Conservation (phyloP, 2,329 filamentous ascomycete species). For the Leptographium wingfieldii region DNA sequence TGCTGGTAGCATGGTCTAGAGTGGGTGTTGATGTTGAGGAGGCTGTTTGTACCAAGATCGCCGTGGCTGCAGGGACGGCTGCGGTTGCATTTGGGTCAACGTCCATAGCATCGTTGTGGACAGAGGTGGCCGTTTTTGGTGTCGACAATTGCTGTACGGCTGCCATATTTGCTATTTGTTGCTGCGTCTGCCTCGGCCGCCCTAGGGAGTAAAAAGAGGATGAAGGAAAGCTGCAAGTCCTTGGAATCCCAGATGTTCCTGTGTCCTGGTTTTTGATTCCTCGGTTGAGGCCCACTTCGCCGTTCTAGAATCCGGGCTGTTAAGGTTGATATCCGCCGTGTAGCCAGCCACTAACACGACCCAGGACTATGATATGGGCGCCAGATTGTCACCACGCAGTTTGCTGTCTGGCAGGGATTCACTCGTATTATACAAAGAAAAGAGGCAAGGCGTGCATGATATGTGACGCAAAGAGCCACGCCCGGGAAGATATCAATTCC, state of each 20-base stretch:
- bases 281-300: not conserved
- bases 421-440: not conserved
- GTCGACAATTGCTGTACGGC: constrained; percentile 17
- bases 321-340: not conserved
- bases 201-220: not conserved
- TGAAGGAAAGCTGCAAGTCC: not conserved
- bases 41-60: not conserved
- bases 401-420: not conserved
- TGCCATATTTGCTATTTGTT: constrained; percentile 8
- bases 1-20: constrained; percentile 20
- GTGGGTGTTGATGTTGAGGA: constrained; percentile 7
- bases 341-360: not conserved
- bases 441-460: not conserved
- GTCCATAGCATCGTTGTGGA: constrained; percentile 22
- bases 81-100: constrained; percentile 15
- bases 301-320: not conserved
- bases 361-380: not conserved
- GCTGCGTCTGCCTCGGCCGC: not conserved
- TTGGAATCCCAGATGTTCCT: not conserved
- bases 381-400: not conserved
- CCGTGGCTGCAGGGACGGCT: not conserved
- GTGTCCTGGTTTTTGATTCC: not conserved
- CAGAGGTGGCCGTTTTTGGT: constrained; percentile 1
- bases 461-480: not conserved
- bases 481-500: not conserved